Conservation (phyloP, 2,329 filamentous ascomycete species). For the Domatiomyces globalis region DNA sequence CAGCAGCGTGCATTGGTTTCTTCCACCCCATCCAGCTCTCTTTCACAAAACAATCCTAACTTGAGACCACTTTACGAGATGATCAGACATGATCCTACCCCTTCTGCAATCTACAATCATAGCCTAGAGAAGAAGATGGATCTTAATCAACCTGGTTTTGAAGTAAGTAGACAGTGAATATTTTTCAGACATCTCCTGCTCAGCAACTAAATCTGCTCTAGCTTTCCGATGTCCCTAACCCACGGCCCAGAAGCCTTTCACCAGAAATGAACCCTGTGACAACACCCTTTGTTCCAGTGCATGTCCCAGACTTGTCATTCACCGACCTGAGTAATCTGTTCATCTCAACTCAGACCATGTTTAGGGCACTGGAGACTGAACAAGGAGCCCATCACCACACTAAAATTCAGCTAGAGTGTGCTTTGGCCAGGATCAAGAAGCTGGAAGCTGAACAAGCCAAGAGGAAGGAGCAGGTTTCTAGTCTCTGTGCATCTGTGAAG, state of each 20-base stretch:
- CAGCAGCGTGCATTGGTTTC: neutral
- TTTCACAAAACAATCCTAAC: neutral
- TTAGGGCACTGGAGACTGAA: constrained; percentile 11
- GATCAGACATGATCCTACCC: neutral
- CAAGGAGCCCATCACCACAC: constrained; percentile 14
- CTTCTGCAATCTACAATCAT: neutral
- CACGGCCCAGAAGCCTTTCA: neutral
- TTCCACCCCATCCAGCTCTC: neutral
- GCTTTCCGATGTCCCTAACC: neutral
- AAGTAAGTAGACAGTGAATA: neutral
- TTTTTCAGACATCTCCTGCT: neutral
- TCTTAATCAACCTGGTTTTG: neutral
- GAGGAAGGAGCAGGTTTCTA: constrained; percentile 6
- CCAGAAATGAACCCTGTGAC: neutral
- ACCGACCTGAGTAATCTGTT: no score
- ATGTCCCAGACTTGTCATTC: neutral
- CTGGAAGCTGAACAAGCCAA: constrained; percentile 7
- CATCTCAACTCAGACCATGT: constrained; percentile 7
- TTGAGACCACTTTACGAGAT: neutral
- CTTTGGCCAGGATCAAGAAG: neutral
- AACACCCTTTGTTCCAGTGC: neutral
- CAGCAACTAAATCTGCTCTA: neutral
- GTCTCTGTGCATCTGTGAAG: constrained; percentile 10
- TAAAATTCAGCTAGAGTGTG: constrained; percentile 5
- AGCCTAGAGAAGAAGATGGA: no score